phyloP scores from a whole-genome alignment of 2,329 filamentous ascomycete species.

The Hymenoscyphus albidus region DNA sequence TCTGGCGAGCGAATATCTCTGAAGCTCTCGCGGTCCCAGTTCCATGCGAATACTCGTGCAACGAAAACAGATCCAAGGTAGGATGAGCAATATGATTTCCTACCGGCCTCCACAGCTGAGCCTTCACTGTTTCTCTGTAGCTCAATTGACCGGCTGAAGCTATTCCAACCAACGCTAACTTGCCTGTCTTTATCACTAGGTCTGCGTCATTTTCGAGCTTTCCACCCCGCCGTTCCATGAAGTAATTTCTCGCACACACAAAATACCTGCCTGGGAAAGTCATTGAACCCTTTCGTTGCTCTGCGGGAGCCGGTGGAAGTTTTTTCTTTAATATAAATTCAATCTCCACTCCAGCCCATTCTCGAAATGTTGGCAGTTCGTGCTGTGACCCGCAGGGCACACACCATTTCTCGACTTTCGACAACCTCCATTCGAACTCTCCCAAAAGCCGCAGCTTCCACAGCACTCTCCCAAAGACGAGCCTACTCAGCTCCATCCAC shows the following conservation, averaged over 20 bases:
- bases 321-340: conserved; percentile 15
- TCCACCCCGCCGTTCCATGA: conserved; percentile 30
- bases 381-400: conserved; percentile 32
- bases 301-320: conserved; percentile 29
- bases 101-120: background rate
- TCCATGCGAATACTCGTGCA: conserved; percentile 5
- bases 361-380: conserved; percentile 34
- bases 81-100: background rate
- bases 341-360: conserved; percentile 24
- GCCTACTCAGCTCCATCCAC: conserved; percentile 32
- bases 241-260: conserved; percentile 19
- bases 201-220: conserved; percentile 28
- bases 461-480: conserved; percentile 27
- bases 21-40: conserved; percentile 5
- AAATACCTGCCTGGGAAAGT: conserved; percentile 26
- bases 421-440: conserved; percentile 24
- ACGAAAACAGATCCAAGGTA: conserved; percentile 1
- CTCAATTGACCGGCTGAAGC: background rate
- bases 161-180: background rate
- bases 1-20: background rate
- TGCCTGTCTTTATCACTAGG: conserved; percentile 12
- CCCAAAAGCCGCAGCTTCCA: conserved; percentile 30
- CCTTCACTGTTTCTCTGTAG: background rate
- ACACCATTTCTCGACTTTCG: conserved; percentile 28
- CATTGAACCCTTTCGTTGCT: conserved; percentile 24